Conservation (phyloP, 2,329 filamentous ascomycete genomes). For the Paraphoma chrysanthemicola region DNA sequence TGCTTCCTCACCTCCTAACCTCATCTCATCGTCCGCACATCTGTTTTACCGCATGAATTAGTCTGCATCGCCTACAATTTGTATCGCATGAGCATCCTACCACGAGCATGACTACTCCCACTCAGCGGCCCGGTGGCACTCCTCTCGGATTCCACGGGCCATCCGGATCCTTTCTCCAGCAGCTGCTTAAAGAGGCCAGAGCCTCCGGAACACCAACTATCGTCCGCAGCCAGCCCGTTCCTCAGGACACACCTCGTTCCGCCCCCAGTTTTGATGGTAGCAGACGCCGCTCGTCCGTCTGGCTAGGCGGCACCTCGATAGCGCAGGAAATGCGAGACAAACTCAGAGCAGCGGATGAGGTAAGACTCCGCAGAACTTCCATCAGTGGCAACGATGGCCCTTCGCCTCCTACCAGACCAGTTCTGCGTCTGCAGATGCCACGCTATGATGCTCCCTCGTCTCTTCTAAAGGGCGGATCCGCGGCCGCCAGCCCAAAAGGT, state of each 20-base stretch:
- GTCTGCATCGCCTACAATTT: slow-evolving; percentile 25
- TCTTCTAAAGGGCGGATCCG: background rate
- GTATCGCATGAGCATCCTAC: slow-evolving; percentile 22
- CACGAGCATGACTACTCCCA: slow-evolving; percentile 34
- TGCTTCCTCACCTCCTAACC: slow-evolving; percentile 6
- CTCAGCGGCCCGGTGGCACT: slow-evolving; percentile 8
- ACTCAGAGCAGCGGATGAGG: slow-evolving; percentile 33
- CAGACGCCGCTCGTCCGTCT: slow-evolving; percentile 15
- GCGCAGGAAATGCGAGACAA: slow-evolving; percentile 33
- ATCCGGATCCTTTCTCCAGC: slow-evolving; percentile 27
- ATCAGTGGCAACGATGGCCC: background rate
- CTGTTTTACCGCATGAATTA: slow-evolving; percentile 23
- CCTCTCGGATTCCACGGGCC: slow-evolving; percentile 13
- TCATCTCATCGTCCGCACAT: background rate
- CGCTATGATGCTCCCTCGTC: background rate
- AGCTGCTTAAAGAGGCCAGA: slow-evolving; percentile 38
- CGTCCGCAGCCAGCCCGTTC: background rate
- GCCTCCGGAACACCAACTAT: background rate
- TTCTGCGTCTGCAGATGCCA: background rate
- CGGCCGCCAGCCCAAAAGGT: background rate
- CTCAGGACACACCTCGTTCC: background rate
- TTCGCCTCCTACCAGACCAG: background rate
- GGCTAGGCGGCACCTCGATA: slow-evolving; percentile 23
- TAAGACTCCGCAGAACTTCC: slow-evolving; percentile 13
- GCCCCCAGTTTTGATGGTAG: background rate